Conservation (phyloP, 1,284 basidiomycete genomes). For the Porodaedalea pini region DNA sequence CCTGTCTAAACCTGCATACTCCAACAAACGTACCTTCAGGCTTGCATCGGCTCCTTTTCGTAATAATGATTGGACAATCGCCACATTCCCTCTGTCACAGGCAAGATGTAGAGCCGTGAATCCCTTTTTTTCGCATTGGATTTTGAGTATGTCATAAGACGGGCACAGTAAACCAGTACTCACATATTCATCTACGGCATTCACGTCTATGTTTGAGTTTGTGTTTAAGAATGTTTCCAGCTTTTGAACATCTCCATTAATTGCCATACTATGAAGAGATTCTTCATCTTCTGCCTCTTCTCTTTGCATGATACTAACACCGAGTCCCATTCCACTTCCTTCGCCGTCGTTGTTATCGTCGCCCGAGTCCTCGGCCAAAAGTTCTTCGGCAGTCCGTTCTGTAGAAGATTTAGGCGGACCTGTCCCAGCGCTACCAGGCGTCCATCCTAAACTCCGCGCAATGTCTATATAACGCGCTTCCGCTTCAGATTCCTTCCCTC, state of each 20-base stretch:
- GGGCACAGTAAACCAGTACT: conserved; percentile 17
- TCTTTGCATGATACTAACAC: conserved; percentile 59
- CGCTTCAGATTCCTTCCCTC: conserved; percentile 39
- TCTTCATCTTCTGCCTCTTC: conserved; percentile 35
- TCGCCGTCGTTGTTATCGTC: conserved; percentile 32
- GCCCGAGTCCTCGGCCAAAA: conserved; percentile 33
- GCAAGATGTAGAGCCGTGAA: conserved; percentile 85
- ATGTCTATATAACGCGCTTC: conserved; percentile 68
- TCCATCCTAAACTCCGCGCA: conserved; percentile 69
- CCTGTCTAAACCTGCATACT: background rate
- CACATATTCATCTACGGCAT: conserved; percentile 61
- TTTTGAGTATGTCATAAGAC: background rate
- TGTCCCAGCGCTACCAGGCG: conserved; percentile 38
- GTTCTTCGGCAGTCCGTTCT: conserved; percentile 27
- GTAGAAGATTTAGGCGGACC: conserved; percentile 9
- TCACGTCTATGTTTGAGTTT: conserved; percentile 38
- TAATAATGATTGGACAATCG: conserved; percentile 59
- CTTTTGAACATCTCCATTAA: conserved; percentile 50
- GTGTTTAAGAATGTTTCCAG: conserved; percentile 45
- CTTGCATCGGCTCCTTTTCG: conserved; percentile 58
- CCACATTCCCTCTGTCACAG: conserved; percentile 69
- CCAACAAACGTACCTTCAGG: conserved; percentile 48
- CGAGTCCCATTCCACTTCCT: conserved; percentile 52
- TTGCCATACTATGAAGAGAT: conserved; percentile 62
- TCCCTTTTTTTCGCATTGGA: conserved; percentile 48